These are phyloP conservation scores for Zychaea mexicana DNA, from an alignment of 371 early-diverging fungal species.

Conservation along the genomic window DNA sequence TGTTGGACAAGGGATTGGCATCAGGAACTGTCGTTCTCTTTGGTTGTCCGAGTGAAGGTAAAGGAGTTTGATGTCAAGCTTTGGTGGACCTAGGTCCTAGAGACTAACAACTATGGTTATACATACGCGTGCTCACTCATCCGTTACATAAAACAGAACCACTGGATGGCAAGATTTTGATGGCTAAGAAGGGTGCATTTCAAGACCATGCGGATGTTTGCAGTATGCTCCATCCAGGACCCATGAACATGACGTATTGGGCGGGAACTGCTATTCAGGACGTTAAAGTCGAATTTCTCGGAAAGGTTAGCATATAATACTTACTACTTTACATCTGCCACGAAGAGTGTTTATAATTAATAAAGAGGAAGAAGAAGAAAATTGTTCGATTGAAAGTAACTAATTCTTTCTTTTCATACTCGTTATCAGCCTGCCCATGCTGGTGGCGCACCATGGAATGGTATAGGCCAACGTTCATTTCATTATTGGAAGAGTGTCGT, in stretches of 20 bases:
- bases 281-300: constrained; percentile 64
- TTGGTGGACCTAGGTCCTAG: no score
- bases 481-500: no score
- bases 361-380: no score
- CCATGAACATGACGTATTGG: constrained; percentile 34
- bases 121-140: no score
- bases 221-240: constrained; percentile 79
- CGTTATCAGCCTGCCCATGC: constrained; percentile 35
- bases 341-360: no score
- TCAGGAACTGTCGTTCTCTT: constrained; percentile 67
- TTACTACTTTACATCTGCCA: no score
- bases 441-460: constrained; percentile 43
- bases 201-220: constrained; percentile 65
- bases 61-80: no score
- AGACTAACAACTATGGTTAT: no score
- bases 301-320: constrained; percentile 39
- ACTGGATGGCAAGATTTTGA: constrained; percentile 71
- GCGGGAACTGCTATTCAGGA: constrained; percentile 46
- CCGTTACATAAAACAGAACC: constrained; percentile 50
- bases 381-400: no score
- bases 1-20: constrained; percentile 53
- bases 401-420: no score
- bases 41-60: constrained; percentile 80
- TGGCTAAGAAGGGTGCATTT: constrained; percentile 68
- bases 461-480: not conserved